A percentile compares a stretch with the other conserved stretches of the same genome.
Evolutionary conservation across 352 stramenopile genomes (phyloP).

Genomic region (Globisporangium heterothallicum): DNA sequence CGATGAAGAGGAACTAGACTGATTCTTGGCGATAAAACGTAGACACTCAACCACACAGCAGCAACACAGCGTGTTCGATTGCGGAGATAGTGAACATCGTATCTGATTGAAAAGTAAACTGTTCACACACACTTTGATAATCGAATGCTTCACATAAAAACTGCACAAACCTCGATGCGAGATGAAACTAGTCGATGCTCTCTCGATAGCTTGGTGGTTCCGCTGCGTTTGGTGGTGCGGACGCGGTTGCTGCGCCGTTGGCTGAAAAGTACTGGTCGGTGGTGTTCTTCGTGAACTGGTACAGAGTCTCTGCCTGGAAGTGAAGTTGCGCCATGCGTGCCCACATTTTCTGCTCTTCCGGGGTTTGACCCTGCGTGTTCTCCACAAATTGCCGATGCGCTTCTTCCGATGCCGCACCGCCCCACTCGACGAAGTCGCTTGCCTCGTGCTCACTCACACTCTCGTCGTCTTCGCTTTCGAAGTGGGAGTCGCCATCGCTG

Average conservation of each 20-base stretch:
- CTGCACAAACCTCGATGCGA: no score
- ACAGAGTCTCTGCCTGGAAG: constrained; percentile 5
- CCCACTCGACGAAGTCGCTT: constrained; percentile 1
- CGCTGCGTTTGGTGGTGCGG: no score
- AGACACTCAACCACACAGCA: no score
- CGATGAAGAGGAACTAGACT: no score
- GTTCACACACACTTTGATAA: no score
- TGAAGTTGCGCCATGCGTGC: constrained; percentile 9
- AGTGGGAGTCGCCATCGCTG: no score
- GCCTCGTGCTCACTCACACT: background rate
- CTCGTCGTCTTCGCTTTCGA: background rate
- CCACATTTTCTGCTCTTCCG: constrained; percentile 11
- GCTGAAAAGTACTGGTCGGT: constrained; percentile 2
- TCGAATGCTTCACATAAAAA: no score
- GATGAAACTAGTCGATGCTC: constrained; percentile 12
- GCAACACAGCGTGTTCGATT: no score
- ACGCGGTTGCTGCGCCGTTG: no score
- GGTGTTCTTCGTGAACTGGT: constrained; percentile 13
- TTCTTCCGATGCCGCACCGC: background rate
- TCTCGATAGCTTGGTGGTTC: background rate
- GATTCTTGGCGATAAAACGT: no score
- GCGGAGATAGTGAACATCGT: no score
- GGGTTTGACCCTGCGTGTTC: constrained; percentile 1
- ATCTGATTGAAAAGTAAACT: no score
- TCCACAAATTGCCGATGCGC: constrained; percentile 5